Percentiles rank a stretch among this genome's conserved stretches.
Evolutionary conservation across 106 monocot genomes (phyloP).

Genomic region (Phalaenopsis aphrodite): DNA sequence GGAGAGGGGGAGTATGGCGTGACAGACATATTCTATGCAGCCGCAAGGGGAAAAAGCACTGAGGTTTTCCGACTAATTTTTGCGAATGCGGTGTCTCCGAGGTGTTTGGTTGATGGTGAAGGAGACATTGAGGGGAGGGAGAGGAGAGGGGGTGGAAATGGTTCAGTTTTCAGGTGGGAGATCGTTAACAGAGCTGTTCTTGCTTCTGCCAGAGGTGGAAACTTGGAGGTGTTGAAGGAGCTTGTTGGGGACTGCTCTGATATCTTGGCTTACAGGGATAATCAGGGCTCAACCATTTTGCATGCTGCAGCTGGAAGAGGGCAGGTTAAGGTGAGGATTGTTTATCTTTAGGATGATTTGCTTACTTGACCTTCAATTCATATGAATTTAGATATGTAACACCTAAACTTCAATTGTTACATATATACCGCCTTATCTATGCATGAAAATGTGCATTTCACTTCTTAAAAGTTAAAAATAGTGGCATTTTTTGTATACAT

Average conservation of each 20-base stretch:
- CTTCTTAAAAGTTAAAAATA: too few relatives aligned
- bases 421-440: too few relatives aligned
- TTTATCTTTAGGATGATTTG: background rate
- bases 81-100: conserved; percentile 28
- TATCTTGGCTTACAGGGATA: conserved; percentile 47
- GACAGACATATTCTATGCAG: conserved; percentile 76
- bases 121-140: conserved; percentile 25
- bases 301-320: conserved; percentile 74
- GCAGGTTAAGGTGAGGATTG: conserved; percentile 57
- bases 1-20: conserved; percentile 89
- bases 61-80: conserved; percentile 58
- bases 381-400: too few relatives aligned
- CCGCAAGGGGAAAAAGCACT: conserved; percentile 51
- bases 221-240: conserved; percentile 59
- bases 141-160: conserved; percentile 4
- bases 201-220: conserved; percentile 74
- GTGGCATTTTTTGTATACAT: too few relatives aligned
- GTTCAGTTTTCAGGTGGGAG: conserved; percentile 41
- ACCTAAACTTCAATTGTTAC: too few relatives aligned
- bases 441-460: too few relatives aligned
- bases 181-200: conserved; percentile 61
- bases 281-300: conserved; percentile 56
- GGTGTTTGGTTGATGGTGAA: conserved; percentile 46
- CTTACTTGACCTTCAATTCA: too few relatives aligned
- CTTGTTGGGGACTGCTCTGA: conserved; percentile 36